phyloP scores from a whole-genome alignment of 805 yeast genomes.

The Candida tallmaniae region DNA sequence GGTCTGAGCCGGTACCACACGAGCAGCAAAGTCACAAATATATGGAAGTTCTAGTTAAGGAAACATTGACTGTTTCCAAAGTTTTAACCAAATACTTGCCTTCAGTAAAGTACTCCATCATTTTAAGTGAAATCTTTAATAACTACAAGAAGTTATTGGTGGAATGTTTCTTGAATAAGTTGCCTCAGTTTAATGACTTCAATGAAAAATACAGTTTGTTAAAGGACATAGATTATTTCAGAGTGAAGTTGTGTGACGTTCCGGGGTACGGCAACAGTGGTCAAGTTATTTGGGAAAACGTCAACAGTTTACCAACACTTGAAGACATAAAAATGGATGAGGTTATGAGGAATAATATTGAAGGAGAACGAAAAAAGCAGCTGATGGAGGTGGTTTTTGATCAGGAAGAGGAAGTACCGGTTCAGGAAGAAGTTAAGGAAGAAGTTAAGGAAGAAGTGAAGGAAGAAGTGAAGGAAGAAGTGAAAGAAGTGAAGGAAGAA shows the following conservation, averaged over 20 bases:
- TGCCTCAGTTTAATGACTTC: conserved; percentile 44
- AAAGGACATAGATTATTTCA: conserved; percentile 59
- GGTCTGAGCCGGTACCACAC: conserved; percentile 42
- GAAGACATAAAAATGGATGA: conserved; percentile 48
- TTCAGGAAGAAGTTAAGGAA: conserved; percentile 1
- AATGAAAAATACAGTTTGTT: conserved; percentile 51
- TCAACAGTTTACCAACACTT: conserved; percentile 46
- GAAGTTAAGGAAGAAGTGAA: conserved; percentile 1
- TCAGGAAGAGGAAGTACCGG: not conserved
- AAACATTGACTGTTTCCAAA: conserved; percentile 58
- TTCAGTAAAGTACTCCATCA: conserved; percentile 39
- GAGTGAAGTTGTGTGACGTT: conserved; percentile 54
- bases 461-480: conserved; percentile 2
- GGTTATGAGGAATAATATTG: conserved; percentile 38
- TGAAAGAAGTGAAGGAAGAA: not conserved
- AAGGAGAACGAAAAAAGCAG: conserved; percentile 13
- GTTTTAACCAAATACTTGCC: conserved; percentile 58
- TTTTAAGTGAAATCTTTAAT: conserved; percentile 49
- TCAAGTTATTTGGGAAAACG: conserved; percentile 57
- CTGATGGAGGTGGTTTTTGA: conserved; percentile 4
- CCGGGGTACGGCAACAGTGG: conserved; percentile 62
- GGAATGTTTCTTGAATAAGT: conserved; percentile 46
- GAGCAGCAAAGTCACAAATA: conserved; percentile 53
- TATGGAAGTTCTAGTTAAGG: conserved; percentile 63
- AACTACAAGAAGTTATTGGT: conserved; percentile 54